Evolutionary conservation across 345 rosid genomes (phyloP).

Genomic region (Bruguiera parviflora): DNA sequence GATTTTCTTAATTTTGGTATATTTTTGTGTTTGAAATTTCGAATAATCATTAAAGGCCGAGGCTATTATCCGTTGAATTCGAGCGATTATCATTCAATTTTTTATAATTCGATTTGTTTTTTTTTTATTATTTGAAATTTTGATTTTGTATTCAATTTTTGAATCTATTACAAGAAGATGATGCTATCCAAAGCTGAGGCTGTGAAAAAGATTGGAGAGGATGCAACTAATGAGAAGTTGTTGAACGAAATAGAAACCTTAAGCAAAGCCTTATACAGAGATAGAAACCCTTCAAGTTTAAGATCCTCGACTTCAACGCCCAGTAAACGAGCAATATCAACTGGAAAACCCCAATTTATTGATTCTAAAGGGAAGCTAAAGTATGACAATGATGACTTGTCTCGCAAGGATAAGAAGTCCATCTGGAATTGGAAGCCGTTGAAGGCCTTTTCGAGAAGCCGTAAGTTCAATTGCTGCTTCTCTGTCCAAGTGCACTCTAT

Average conservation of each 20-base stretch:
- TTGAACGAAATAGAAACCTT: constrained; percentile 71
- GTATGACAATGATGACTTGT: constrained; percentile 33
- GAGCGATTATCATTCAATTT: background rate
- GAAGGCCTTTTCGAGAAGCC: constrained; percentile 70
- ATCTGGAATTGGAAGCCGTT: constrained; percentile 89
- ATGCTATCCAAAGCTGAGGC: constrained; percentile 54
- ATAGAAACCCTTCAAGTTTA: constrained; percentile 33
- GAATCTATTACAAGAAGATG: constrained; percentile 21
- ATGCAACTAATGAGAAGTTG: constrained; percentile 52
- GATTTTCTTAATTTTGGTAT: background rate
- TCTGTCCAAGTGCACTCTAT: constrained; percentile 70
- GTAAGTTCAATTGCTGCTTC: constrained; percentile 75
- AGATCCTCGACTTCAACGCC: constrained; percentile 30
- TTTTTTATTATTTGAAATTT: background rate
- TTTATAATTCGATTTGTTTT: constrained; percentile 9
- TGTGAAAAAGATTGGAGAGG: constrained; percentile 50
- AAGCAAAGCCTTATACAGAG: constrained; percentile 67
- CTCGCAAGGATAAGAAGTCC: constrained; percentile 73
- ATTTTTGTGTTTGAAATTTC: background rate
- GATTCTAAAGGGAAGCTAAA: constrained; percentile 41
- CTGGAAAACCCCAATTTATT: constrained; percentile 36
- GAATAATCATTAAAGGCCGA: background rate
- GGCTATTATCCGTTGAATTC: background rate
- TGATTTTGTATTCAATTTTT: background rate
- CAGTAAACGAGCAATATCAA: constrained; percentile 37